A percentile compares a stretch with the other conserved stretches of the same genome.
phyloP scores from a whole-genome alignment of 148 eudicot species.

The Rhododendron griersonianum region DNA sequence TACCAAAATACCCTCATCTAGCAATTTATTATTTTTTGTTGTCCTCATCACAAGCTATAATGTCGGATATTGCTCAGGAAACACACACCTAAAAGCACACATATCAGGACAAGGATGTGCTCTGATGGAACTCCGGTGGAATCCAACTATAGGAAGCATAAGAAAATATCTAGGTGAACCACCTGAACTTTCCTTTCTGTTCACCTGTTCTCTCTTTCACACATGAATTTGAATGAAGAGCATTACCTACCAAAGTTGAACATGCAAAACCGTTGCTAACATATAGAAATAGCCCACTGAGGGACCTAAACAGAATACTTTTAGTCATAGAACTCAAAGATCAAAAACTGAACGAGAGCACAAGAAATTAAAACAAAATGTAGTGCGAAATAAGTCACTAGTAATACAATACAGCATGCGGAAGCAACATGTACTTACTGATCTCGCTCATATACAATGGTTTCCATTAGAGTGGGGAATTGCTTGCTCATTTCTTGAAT shows the following conservation, averaged over 20 bases:
- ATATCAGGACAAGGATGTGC: background rate
- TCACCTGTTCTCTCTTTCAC: background rate
- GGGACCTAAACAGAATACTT: background rate
- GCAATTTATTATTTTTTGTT: no score
- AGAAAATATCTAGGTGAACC: background rate
- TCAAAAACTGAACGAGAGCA: background rate
- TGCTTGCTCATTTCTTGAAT: constrained; percentile 96
- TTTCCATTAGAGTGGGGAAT: constrained; percentile 88
- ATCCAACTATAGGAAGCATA: background rate
- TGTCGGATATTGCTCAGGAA: background rate
- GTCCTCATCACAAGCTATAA: background rate
- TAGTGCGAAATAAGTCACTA: background rate
- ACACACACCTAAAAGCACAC: background rate
- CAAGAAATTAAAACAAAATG: background rate
- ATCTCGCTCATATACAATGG: constrained; percentile 93
- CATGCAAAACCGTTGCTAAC: background rate
- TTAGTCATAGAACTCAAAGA: background rate
- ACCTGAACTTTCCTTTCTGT: background rate
- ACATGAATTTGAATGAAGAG: background rate
- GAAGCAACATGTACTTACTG: constrained; percentile 51
- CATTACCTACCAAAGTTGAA: background rate
- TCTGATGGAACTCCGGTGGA: background rate
- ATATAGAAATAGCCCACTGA: background rate
- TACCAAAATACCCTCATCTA: no score
- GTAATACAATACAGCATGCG: background rate